Conservation (phyloP, 768 basidiomycete genomes). For the Postia placenta region DNA sequence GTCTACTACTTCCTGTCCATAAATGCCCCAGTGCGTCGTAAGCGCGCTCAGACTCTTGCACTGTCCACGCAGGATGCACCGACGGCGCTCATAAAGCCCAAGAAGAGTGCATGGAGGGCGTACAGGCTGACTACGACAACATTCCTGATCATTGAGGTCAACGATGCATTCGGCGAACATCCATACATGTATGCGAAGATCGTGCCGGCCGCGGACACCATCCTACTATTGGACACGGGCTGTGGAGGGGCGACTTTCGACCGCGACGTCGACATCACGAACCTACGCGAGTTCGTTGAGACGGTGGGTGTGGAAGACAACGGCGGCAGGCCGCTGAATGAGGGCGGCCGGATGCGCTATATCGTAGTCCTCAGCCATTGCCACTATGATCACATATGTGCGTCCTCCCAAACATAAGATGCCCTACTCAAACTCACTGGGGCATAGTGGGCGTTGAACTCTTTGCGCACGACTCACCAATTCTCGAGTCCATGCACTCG, state of each 20-base stretch:
- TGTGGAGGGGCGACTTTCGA: slow-evolving; percentile 44
- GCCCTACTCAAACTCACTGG: background rate
- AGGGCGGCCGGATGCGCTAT: slow-evolving; percentile 34
- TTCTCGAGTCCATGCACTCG: slow-evolving; percentile 43
- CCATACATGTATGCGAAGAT: slow-evolving; percentile 51
- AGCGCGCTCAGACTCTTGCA: background rate
- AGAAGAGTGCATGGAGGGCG: slow-evolving; percentile 28
- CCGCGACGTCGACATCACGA: slow-evolving; percentile 33
- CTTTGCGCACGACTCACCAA: slow-evolving; percentile 39
- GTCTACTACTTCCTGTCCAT: slow-evolving; percentile 1
- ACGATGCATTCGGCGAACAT: slow-evolving; percentile 45
- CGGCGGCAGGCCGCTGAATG: slow-evolving; percentile 37
- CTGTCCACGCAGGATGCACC: background rate
- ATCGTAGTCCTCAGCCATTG: slow-evolving; percentile 46
- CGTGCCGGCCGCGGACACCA: slow-evolving; percentile 30
- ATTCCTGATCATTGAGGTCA: slow-evolving; percentile 44
- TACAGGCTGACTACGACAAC: slow-evolving; percentile 27
- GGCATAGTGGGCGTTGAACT: slow-evolving; percentile 41
- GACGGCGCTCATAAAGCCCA: background rate
- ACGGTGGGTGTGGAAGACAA: slow-evolving; percentile 38
- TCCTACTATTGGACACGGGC: slow-evolving; percentile 50
- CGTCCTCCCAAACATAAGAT: slow-evolving; percentile 17
- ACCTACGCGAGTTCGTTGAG: slow-evolving; percentile 45
- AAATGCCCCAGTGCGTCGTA: background rate
- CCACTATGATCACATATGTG: slow-evolving; percentile 56